phyloP scores from a whole-genome alignment of 2,329 filamentous ascomycete species.

The Seiridium cupressi region DNA sequence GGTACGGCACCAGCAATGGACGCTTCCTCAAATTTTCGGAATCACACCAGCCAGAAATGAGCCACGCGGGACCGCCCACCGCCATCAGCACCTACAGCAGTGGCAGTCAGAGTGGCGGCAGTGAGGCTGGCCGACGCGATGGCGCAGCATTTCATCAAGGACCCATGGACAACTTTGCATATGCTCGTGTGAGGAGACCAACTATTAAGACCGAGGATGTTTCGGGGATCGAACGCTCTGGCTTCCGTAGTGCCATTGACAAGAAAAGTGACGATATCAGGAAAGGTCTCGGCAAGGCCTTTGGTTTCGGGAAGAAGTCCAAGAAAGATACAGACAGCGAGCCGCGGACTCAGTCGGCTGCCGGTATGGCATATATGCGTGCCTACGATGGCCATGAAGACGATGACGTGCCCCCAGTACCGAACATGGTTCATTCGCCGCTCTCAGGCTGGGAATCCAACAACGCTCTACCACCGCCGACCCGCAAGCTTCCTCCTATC shows the following conservation, averaged over 20 bases:
- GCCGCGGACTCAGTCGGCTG: constrained; percentile 33
- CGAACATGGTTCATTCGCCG: constrained; percentile 17
- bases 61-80: constrained; percentile 20
- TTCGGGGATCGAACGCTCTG: constrained; percentile 54
- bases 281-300: constrained; percentile 51
- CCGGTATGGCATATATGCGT: constrained; percentile 31
- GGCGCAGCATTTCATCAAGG: constrained; percentile 19
- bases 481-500: constrained; percentile 41
- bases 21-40: constrained; percentile 47
- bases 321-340: constrained; percentile 30
- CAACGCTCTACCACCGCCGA: constrained; percentile 35
- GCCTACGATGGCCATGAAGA: constrained; percentile 18
- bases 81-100: constrained; percentile 26
- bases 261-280: constrained; percentile 55
- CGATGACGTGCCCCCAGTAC: constrained; percentile 20
- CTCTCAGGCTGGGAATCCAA: constrained; percentile 18
- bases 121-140: constrained; percentile 32
- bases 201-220: constrained; percentile 48
- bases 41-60: constrained; percentile 29
- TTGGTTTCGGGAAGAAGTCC: constrained; percentile 50
- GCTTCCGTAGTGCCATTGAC: constrained; percentile 50
- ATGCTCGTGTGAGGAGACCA: constrained; percentile 40
- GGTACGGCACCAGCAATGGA: constrained; percentile 40
- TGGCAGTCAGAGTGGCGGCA: constrained; percentile 37
- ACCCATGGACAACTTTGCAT: constrained; percentile 41